Evolutionary conservation across 805 yeast genomes (phyloP), one percentile per base, ranked within the genome.

Genomic region (Teunomyces pallodes): DNA sequence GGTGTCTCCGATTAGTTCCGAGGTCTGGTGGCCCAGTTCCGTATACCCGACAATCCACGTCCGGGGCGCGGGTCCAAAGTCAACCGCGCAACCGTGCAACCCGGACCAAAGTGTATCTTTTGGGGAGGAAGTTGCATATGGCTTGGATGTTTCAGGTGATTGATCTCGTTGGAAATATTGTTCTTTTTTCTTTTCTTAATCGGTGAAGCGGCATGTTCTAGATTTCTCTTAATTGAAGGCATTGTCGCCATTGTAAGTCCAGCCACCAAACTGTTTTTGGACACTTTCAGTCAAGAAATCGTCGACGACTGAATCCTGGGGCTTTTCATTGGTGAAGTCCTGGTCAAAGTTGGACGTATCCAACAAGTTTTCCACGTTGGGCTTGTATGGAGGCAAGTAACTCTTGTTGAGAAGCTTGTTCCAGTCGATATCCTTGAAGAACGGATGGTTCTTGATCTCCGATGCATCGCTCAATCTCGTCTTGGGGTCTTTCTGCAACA

Each of bases 251-350:
- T 85, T 88, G 67, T 91, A 92, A 2, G 98, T 92, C 99, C 99
- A 94, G 5, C 99, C 98, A 42, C 97, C 98, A 75, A 94, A 94
- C 70, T 94, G 98, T 64, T 87, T 83, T 68, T 94, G 99, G n/a
- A 94, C 97, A 58, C 91, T 82, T 58, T 90, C 98, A 60, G 95
- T 87, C 53, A 94, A 77, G 56, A 80, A 89, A 61, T 89, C 96
- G 64, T 91, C 96, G 13, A 91, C 97, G 9, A 94, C 97, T 52
- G 96, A 87, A 65, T 94, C 99, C 56, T 89, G 85, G 3, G 99
- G 98, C 57, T 85, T 83, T 61, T 94, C 98, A 60, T 77, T 85
- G 4, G 99, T 94, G 63, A 94, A 94, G 61, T 87, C 96, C 54
- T 83, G 81, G 64, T 92, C 97, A 60, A 94, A 94, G 66, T 94